A percentile compares a stretch with the other conserved stretches of the same genome.
These are phyloP conservation scores for Ascochyta clinopodiicola DNA, from an alignment of 2,329 filamentous ascomycete species.

Conservation along the genomic window DNA sequence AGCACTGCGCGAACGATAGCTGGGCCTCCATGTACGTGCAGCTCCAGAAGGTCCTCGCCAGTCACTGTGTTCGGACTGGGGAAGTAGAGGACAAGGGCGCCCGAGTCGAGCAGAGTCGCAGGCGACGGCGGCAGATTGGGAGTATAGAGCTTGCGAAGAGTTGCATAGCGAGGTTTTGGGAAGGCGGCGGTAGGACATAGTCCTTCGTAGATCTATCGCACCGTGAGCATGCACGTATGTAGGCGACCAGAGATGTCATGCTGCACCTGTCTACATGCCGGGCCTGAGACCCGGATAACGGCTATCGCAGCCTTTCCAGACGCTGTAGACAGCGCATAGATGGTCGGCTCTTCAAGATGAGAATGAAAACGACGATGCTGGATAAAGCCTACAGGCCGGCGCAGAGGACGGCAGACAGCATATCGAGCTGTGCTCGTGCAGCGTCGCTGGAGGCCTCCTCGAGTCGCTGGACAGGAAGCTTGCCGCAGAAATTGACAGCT, in stretches of 20 bases:
- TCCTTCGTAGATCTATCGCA: slow-evolving; percentile 66
- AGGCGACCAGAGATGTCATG: not conserved
- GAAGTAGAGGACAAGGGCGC: slow-evolving; percentile 83
- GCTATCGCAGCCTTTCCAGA: slow-evolving; percentile 88
- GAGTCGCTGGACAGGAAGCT: not conserved
- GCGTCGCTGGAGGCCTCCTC: not conserved
- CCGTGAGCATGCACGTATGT: slow-evolving; percentile 1
- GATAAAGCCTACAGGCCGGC: slow-evolving; percentile 21
- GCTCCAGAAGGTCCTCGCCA: slow-evolving; percentile 88
- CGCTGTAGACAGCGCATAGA: slow-evolving; percentile 91
- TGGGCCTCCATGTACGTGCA: slow-evolving; percentile 92
- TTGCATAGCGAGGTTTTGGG: slow-evolving; percentile 69
- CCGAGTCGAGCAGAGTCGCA: slow-evolving; percentile 70
- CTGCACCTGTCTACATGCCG: slow-evolving; percentile 70
- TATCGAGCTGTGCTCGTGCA: not conserved
- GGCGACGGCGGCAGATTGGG: slow-evolving; percentile 52
- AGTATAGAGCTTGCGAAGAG: slow-evolving; percentile 76
- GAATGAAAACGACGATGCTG: slow-evolving; percentile 25
- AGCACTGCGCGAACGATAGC: slow-evolving; percentile 90
- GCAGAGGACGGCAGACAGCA: slow-evolving; percentile 10
- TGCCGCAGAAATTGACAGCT: slow-evolving; percentile 12
- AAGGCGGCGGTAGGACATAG: slow-evolving; percentile 63
- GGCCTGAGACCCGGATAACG: slow-evolving; percentile 84
- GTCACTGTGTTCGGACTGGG: slow-evolving; percentile 82
- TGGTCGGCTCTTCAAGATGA: slow-evolving; percentile 61